Evolutionary conservation across 805 yeast genomes (phyloP).

Genomic region (Starmerella ratchasimensis): DNA sequence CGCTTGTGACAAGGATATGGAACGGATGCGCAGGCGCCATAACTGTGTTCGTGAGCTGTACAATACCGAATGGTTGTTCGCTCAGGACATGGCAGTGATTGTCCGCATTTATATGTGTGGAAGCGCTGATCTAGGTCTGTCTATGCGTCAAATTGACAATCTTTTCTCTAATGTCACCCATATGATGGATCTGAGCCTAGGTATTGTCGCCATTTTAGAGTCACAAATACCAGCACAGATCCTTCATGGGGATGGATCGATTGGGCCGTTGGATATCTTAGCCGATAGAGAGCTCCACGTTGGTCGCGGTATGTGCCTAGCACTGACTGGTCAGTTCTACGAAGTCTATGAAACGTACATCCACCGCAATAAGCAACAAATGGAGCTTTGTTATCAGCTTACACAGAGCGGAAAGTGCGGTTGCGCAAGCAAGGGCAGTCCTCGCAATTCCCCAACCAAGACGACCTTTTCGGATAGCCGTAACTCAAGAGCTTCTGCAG

Average conservation of each 20-base stretch:
- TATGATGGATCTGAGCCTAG: constrained; percentile 23
- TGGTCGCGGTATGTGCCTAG: constrained; percentile 25
- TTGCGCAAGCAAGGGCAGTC: not conserved
- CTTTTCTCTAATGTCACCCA: constrained; percentile 27
- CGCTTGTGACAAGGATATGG: no score
- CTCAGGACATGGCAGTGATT: constrained; percentile 28
- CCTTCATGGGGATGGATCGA: constrained; percentile 17
- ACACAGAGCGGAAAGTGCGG: constrained; percentile 9
- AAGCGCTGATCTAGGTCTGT: constrained; percentile 21
- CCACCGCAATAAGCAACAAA: constrained; percentile 22
- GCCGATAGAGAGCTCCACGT: constrained; percentile 21
- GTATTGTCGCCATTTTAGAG: constrained; percentile 23
- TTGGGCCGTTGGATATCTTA: constrained; percentile 10
- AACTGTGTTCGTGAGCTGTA: constrained; percentile 28
- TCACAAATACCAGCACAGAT: constrained; percentile 23
- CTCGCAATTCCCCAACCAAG: not conserved
- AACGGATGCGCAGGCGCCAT: constrained; percentile 16
- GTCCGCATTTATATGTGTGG: constrained; percentile 24
- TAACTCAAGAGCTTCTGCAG: not conserved
- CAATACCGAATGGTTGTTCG: constrained; percentile 28
- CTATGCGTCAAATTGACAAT: constrained; percentile 19
- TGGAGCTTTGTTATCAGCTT: constrained; percentile 15
- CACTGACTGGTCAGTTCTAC: constrained; percentile 23
- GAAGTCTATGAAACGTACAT: constrained; percentile 26
- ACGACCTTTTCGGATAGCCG: not conserved